Evolutionary conservation across 2,329 filamentous ascomycete species (phyloP).

Genomic region (Fusarium mexicanum): DNA sequence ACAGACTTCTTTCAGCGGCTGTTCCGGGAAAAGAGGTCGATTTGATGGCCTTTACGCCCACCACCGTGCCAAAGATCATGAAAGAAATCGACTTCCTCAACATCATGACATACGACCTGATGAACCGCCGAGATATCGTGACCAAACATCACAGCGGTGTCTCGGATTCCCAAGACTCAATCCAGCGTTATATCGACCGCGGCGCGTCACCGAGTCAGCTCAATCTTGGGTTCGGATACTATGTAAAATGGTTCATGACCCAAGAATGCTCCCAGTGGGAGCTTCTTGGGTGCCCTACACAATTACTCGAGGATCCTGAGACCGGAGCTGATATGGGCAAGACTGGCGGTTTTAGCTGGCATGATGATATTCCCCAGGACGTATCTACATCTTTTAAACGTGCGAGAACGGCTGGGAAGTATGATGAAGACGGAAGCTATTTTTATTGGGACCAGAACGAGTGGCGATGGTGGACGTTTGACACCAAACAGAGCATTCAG

Average conservation of each 20-base stretch:
- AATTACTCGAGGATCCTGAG: slow-evolving; percentile 65
- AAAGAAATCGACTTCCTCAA: slow-evolving; percentile 73
- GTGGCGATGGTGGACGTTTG: slow-evolving; percentile 78
- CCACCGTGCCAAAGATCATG: slow-evolving; percentile 67
- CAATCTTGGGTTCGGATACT: slow-evolving; percentile 74
- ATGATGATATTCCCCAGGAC: slow-evolving; percentile 62
- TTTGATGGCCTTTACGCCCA: slow-evolving; percentile 72
- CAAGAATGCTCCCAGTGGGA: slow-evolving; percentile 51
- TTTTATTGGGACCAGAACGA: slow-evolving; percentile 72
- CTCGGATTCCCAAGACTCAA: slow-evolving; percentile 59
- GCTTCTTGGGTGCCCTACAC: slow-evolving; percentile 65
- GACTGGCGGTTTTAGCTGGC: slow-evolving; percentile 69
- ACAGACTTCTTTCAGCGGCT: slow-evolving; percentile 73
- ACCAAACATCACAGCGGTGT: slow-evolving; percentile 75
- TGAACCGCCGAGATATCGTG: slow-evolving; percentile 72
- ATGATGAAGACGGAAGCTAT: slow-evolving; percentile 69
- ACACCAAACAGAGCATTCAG: slow-evolving; percentile 68
- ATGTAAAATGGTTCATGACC: slow-evolving; percentile 72
- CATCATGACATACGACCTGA: slow-evolving; percentile 74
- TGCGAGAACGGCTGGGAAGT: slow-evolving; percentile 62
- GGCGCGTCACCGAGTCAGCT: slow-evolving; percentile 62
- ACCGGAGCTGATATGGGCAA: slow-evolving; percentile 67
- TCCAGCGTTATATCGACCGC: slow-evolving; percentile 68
- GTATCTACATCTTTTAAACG: slow-evolving; percentile 66
- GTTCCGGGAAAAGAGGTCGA: slow-evolving; percentile 72